Conservation (phyloP, 2,329 filamentous ascomycete genomes). For the Talaromyces sp. region DNA sequence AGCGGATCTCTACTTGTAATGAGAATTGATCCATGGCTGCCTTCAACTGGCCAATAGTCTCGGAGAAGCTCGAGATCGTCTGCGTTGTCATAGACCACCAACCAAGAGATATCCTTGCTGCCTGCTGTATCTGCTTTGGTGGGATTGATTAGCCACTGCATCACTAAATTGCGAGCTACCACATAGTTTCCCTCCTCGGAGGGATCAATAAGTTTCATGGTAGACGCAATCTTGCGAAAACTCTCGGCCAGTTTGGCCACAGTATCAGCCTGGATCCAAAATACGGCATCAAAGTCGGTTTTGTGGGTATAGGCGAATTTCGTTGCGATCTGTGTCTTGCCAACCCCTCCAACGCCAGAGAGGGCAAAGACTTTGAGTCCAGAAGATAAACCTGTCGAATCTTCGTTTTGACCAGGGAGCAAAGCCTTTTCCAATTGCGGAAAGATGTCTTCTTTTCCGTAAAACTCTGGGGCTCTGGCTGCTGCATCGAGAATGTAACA, state of each 20-base stretch:
- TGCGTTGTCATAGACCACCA: slow-evolving; percentile 2
- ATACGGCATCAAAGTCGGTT: slow-evolving; percentile 23
- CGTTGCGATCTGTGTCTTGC: slow-evolving; percentile 24
- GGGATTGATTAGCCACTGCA: slow-evolving; percentile 17
- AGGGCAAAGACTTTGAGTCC: slow-evolving; percentile 14
- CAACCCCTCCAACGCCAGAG: slow-evolving; percentile 18
- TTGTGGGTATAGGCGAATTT: slow-evolving; percentile 19
- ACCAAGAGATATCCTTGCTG: neutral
- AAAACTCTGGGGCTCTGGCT: no score
- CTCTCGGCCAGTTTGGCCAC: slow-evolving; percentile 19
- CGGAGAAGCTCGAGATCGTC: neutral
- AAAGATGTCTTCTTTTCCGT: no score
- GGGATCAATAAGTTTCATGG: slow-evolving; percentile 20
- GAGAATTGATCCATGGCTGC: slow-evolving; percentile 1
- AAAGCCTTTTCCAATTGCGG: no score
- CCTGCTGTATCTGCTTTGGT: neutral
- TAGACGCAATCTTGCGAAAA: slow-evolving; percentile 19
- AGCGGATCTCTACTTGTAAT: slow-evolving; percentile 4
- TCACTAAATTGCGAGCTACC: slow-evolving; percentile 17
- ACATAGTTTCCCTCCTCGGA: slow-evolving; percentile 16
- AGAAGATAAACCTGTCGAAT: no score
- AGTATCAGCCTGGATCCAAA: slow-evolving; percentile 26
- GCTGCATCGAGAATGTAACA: no score
- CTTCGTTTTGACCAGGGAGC: no score
- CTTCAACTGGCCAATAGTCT: slow-evolving; percentile 1